phyloP scores from a whole-genome alignment of 116 monocot genomes.

The Cymodocea nodosa region DNA sequence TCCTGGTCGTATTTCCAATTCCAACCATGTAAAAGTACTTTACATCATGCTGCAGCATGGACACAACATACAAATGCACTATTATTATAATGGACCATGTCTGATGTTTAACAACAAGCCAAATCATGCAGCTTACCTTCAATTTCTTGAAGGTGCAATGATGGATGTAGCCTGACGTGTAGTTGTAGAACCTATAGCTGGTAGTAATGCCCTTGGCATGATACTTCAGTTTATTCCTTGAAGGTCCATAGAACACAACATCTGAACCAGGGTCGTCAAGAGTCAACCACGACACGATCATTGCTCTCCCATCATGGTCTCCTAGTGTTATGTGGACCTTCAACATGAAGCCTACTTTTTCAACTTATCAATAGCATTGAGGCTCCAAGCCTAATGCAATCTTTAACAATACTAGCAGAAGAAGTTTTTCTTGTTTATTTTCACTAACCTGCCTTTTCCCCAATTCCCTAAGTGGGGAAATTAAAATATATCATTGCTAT shows the following conservation, averaged over 20 bases:
- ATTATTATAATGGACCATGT: not conserved
- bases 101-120: not conserved
- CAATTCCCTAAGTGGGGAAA: not conserved
- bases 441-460: not conserved
- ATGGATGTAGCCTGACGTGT: conserved; percentile 39
- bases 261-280: conserved; percentile 14
- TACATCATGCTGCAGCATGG: conserved; percentile 22
- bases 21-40: conserved; percentile 31
- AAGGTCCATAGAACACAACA: conserved; percentile 17
- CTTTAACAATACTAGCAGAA: too few species aligned
- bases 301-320: conserved; percentile 15
- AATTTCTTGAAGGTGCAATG: conserved; percentile 33
- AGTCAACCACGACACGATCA: conserved; percentile 46
- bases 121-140: conserved; percentile 8
- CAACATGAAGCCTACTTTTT: not conserved
- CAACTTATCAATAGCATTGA: not conserved
- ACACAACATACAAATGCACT: not conserved
- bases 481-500: too few species aligned
- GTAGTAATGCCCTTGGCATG: conserved; percentile 12
- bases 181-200: conserved; percentile 19
- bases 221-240: conserved; percentile 9
- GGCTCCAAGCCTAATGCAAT: too few species aligned
- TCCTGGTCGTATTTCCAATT: conserved; percentile 11
- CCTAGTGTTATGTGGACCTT: conserved; percentile 32
- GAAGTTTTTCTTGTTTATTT: too few species aligned